A percentile compares a stretch with the other conserved stretches of the same genome.
These are phyloP conservation scores for Zymoseptoria ardabiliae DNA, from an alignment of 2,329 filamentous ascomycete species.

Conservation along the genomic window DNA sequence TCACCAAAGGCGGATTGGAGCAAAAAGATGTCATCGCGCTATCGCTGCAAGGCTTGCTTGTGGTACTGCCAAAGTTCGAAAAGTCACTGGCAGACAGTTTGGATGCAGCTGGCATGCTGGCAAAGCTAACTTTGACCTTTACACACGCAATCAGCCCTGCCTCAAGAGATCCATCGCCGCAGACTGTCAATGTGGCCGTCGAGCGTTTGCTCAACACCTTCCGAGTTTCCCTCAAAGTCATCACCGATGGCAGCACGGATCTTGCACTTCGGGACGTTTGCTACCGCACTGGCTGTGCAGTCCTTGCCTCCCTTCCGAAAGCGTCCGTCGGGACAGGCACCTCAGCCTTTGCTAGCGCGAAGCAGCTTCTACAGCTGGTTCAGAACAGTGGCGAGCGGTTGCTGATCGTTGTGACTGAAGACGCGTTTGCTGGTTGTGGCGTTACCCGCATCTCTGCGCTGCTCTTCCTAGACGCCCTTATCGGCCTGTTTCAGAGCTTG, in stretches of 20 bases:
- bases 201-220: constrained; percentile 86
- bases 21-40: constrained; percentile 71
- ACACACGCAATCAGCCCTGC: constrained; percentile 59
- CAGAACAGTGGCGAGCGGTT: constrained; percentile 75
- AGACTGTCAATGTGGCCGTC: constrained; percentile 54
- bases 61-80: constrained; percentile 82
- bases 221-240: constrained; percentile 73
- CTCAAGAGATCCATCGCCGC: constrained; percentile 41
- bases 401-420: constrained; percentile 82
- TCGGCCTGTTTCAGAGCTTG: constrained; percentile 59
- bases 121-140: constrained; percentile 65
- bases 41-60: constrained; percentile 77
- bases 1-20: constrained; percentile 75
- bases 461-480: constrained; percentile 71
- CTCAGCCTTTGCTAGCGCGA: constrained; percentile 15
- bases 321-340: constrained; percentile 5
- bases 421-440: constrained; percentile 78
- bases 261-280: constrained; percentile 71
- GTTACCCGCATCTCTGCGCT: constrained; percentile 78
- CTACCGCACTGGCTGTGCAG: constrained; percentile 75
- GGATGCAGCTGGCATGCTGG: constrained; percentile 65
- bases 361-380: constrained; percentile 53
- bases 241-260: constrained; percentile 64
- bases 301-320: constrained; percentile 15
- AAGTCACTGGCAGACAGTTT: constrained; percentile 62